Evolutionary conservation across 768 basidiomycete species (phyloP), one percentile per base, ranked within the genome.

Genomic region (Suillus subaureus): DNA sequence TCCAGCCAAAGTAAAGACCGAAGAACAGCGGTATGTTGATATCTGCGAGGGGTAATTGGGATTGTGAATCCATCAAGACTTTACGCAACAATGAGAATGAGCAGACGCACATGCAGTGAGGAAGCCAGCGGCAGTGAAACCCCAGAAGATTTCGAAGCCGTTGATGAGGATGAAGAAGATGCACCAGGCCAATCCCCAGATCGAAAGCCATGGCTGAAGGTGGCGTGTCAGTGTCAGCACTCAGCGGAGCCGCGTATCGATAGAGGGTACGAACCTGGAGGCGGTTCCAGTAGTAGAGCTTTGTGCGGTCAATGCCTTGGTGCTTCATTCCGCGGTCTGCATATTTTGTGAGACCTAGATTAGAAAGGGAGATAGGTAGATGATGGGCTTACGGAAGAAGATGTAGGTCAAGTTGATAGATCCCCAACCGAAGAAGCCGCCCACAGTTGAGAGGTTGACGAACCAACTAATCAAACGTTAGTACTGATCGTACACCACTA

Each of bases 391-490:
- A 87, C 89, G 84, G 81, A 90, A 93, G 76, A 79, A 85, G 62
- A 91, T 71, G 78, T 90, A 94, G 18, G 91, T 91, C 35, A 91
- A 64, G 74, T 89, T 89, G 75, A 91, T 87, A 42, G 84, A 73
- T 66, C 82, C 81, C 90, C 91, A 92, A 56, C 84, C 79, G 69
- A 89, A 81, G 79, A 91, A 90, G 8, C 89, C 89, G 51, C 84
- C 87, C 40, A 89, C 85, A 13, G 90, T 86, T 4, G 84, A 81
- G 64, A 96, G 78, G 75, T 81, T 87, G 61, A 87, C 87, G 70
- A 94, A 87, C 90, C 89, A 93, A 70, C 83, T 86, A 66, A 21
- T 65, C 54, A 62, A 6, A 12, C 11, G 45, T 69, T 28, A 73
- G 63, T 37, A 23, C n/a, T 15, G 8, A n/a, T 28, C 54, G 0